phyloP scores from a whole-genome alignment of 2,329 filamentous ascomycete genomes.

The Berkeleyomyces basicola region DNA sequence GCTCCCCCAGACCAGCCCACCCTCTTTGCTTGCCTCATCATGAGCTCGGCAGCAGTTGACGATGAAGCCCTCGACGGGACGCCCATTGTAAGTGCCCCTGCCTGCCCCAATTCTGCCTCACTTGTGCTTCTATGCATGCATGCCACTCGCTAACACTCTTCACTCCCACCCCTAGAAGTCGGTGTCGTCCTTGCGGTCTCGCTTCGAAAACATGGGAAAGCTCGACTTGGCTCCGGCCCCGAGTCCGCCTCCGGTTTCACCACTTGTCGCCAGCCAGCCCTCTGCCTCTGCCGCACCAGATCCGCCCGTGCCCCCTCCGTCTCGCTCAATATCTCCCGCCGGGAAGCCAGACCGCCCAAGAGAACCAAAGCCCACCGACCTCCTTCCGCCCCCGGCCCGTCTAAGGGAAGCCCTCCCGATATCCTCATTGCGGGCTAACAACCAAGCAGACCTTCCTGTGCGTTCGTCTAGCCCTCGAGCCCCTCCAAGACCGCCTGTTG shows the following conservation, averaged over 20 bases:
- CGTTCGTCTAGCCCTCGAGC: slow-evolving; percentile 12
- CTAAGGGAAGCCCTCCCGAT: slow-evolving; percentile 17
- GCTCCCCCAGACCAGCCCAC: not conserved
- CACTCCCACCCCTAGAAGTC: slow-evolving; percentile 40
- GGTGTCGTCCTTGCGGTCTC: slow-evolving; percentile 63
- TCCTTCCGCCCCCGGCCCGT: slow-evolving; percentile 17
- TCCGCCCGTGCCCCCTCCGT: slow-evolving; percentile 14
- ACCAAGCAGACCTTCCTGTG: slow-evolving; percentile 16
- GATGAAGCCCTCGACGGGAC: slow-evolving; percentile 53
- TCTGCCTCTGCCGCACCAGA: not conserved
- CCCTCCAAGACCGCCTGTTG: slow-evolving; percentile 36
- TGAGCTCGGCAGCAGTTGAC: slow-evolving; percentile 16
- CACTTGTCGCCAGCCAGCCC: not conserved
- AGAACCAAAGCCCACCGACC: slow-evolving; percentile 25
- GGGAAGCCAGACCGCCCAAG: slow-evolving; percentile 28
- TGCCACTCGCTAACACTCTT: slow-evolving; percentile 24
- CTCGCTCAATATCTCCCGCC: slow-evolving; percentile 22
- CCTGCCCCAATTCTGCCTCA: not conserved
- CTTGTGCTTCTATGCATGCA: not conserved
- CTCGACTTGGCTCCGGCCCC: slow-evolving; percentile 21
- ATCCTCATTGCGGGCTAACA: slow-evolving; percentile 17
- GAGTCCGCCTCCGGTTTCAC: slow-evolving; percentile 20
- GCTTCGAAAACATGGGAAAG: slow-evolving; percentile 62
- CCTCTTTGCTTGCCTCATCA: slow-evolving; percentile 4
- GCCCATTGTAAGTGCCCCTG: slow-evolving; percentile 44